phyloP scores from a whole-genome alignment of 192 early-diverging fungal genomes.

The Lunasporangiospora selenospora region DNA sequence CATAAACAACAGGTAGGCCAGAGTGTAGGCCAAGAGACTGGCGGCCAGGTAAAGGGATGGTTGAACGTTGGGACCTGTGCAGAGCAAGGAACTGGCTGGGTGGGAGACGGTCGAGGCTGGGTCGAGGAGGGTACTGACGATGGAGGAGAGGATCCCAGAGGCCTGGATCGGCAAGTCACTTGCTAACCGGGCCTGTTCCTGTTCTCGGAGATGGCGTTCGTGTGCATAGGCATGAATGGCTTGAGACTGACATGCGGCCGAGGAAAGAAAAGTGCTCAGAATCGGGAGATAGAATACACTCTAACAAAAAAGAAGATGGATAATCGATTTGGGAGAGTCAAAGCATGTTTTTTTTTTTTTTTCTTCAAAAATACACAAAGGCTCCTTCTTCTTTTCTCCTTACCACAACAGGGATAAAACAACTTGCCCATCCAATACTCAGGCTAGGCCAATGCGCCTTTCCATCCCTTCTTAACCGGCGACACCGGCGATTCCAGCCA shows the following conservation, averaged over 20 bases:
- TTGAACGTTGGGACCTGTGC: constrained; percentile 49
- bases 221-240: constrained; percentile 35
- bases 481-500: constrained; percentile 50
- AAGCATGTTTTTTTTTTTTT: too few relatives aligned
- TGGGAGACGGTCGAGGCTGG: constrained; percentile 12
- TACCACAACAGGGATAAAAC: constrained; percentile 57
- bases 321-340: background rate
- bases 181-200: constrained; percentile 9
- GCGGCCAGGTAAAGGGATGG: constrained; percentile 65
- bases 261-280: constrained; percentile 43
- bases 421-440: constrained; percentile 56
- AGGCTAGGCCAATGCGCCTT: constrained; percentile 34
- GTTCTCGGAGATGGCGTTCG: constrained; percentile 9
- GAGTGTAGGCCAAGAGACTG: constrained; percentile 65
- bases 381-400: too few relatives aligned
- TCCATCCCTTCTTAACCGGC: constrained; percentile 24
- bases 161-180: background rate
- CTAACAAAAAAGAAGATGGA: constrained; percentile 14
- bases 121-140: constrained; percentile 21
- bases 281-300: constrained; percentile 54
- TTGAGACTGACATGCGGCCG: constrained; percentile 37
- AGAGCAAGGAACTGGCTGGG: constrained; percentile 14
- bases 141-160: background rate
- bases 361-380: too few relatives aligned
- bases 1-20: constrained; percentile 70